Evolutionary conservation across 2,329 filamentous ascomycete species (phyloP).

Genomic region (Penicillium sp.): DNA sequence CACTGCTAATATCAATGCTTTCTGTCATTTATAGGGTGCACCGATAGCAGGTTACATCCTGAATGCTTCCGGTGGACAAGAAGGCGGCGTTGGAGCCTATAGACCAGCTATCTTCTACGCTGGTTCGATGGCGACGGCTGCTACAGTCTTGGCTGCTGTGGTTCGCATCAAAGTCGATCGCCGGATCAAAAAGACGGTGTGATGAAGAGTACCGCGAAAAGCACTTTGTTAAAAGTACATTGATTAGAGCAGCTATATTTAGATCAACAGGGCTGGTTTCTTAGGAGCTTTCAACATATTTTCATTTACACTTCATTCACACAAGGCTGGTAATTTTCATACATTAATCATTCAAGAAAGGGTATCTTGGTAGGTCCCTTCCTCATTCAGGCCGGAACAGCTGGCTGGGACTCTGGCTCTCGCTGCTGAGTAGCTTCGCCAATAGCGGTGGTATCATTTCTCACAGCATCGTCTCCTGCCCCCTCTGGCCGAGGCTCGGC

Average conservation of each 20-base stretch:
- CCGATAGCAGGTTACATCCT: conserved; percentile 66
- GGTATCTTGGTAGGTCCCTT: neutral
- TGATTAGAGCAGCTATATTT: neutral
- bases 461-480: neutral
- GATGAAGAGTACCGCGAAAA: neutral
- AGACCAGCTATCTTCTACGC: conserved; percentile 66
- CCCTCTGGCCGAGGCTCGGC: neutral
- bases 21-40: conserved; percentile 45
- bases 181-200: conserved; percentile 25
- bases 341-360: neutral
- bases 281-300: too few species aligned
- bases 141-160: conserved; percentile 38
- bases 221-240: neutral
- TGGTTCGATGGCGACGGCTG: conserved; percentile 55
- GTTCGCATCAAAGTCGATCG: conserved; percentile 26
- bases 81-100: conserved; percentile 57
- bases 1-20: neutral
- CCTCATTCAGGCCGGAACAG: neutral
- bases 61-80: conserved; percentile 57
- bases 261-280: neutral
- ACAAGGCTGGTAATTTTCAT: neutral
- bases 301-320: neutral
- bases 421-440: neutral
- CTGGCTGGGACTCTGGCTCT: neutral
- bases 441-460: neutral